These are phyloP conservation scores for Fusarium poae DNA, from an alignment of 2,329 filamentous ascomycete genomes.

Conservation along the genomic window DNA sequence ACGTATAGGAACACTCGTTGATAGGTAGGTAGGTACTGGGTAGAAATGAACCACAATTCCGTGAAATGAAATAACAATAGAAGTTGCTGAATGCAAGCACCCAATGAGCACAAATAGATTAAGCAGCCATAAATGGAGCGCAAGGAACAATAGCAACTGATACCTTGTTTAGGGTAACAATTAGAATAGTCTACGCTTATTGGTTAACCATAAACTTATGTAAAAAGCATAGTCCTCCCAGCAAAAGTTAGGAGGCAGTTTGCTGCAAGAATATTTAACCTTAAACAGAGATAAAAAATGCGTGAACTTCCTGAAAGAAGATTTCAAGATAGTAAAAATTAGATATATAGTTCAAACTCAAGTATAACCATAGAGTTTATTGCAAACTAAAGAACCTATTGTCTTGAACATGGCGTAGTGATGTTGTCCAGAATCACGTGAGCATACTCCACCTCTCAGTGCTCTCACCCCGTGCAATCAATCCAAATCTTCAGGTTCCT, in stretches of 20 bases:
- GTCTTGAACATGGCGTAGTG: neutral
- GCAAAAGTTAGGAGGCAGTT: neutral
- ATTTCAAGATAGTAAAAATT: neutral
- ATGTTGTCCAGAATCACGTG: constrained; percentile 36
- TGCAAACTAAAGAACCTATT: neutral
- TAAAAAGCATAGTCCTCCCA: neutral
- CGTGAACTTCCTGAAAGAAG: neutral
- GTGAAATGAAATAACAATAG: too few species aligned
- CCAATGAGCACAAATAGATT: neutral
- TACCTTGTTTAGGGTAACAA: constrained; percentile 22
- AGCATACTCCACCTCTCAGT: constrained; percentile 21
- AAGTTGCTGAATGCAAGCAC: neutral
- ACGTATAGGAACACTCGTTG: neutral
- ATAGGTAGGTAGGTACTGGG: too few species aligned
- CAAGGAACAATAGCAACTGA: neutral
- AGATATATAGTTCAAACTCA: neutral
- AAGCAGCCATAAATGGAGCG: too few species aligned
- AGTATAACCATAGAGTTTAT: neutral
- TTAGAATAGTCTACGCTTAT: constrained; percentile 13
- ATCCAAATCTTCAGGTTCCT: constrained; percentile 57
- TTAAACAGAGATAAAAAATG: neutral
- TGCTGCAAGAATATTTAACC: neutral
- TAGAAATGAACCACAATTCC: too few species aligned
- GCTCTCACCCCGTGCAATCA: constrained; percentile 46
- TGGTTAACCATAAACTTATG: constrained; percentile 7